Percentiles rank a stretch among this genome's conserved stretches.
Evolutionary conservation across 495 filamentous ascomycete species (phyloP).

Genomic region (Jackrogersella minutella): DNA sequence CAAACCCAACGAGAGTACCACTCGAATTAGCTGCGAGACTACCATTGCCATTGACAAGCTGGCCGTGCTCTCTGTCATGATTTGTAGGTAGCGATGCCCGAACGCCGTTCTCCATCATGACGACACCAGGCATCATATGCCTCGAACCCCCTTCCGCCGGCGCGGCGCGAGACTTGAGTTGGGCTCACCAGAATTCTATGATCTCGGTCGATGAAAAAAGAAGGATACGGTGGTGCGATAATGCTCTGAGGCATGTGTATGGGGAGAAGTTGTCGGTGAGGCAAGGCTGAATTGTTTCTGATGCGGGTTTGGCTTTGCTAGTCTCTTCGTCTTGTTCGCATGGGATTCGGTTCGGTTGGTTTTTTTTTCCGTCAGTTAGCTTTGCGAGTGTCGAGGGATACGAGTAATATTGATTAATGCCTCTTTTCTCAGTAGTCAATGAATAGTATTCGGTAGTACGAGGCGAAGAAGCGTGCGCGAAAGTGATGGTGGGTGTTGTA

Average conservation of each 20-base stretch:
- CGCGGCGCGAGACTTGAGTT: constrained; percentile 43
- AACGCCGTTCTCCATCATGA: constrained; percentile 62
- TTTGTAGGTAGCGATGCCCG: constrained; percentile 57
- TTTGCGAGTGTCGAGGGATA: constrained; percentile 18
- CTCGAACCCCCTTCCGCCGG: constrained; percentile 47
- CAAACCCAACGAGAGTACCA: constrained; percentile 21
- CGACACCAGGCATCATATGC: constrained; percentile 52
- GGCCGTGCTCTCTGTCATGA: constrained; percentile 59
- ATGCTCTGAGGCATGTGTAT: constrained; percentile 38
- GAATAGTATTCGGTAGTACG: constrained; percentile 29
- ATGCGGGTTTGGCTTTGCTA: constrained; percentile 19
- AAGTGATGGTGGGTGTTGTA: constrained; percentile 14
- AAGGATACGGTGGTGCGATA: constrained; percentile 21
- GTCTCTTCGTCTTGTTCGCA: constrained; percentile 27
- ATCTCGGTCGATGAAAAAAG: constrained; percentile 22
- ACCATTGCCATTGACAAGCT: constrained; percentile 47
- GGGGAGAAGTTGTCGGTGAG: constrained; percentile 1
- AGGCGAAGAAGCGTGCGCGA: constrained; percentile 10
- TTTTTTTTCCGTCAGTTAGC: neutral
- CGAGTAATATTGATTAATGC: constrained; percentile 25
- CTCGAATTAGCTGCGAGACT: constrained; percentile 29
- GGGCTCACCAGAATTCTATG: constrained; percentile 32
- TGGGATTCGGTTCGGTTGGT: neutral
- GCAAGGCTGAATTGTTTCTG: neutral
- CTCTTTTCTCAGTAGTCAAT: constrained; percentile 13